Evolutionary conservation across 805 yeast genomes (phyloP), one percentile per base, ranked within the genome.

Genomic region (Zygoascus flipseniorum): DNA sequence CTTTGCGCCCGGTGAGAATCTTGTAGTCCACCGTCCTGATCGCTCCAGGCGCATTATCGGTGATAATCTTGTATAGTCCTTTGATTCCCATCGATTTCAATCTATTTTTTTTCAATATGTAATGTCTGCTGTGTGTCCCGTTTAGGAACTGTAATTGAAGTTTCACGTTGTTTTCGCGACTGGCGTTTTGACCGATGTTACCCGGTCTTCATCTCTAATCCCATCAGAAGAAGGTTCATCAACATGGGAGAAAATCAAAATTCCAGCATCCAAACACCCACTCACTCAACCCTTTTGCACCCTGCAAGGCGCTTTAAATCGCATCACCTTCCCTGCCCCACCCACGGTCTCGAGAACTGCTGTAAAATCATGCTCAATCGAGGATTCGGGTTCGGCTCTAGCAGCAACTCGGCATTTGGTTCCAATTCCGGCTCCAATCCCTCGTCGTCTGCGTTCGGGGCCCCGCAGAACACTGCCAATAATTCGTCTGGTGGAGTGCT

Each of bases 1-100:
- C 96, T 72, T 93, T 93, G 46, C 98, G 75, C 1, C 99, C 99
- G 63, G 87, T 85, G 47, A 89, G 79, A 14, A 86, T 76, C 70
- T 92, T 92, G 73, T 92, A 84, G 59, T 89, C 96, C 54, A 80
- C 78, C 52, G 82, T 80, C 58, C 80, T 80, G 58, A 88, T 80
- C 1, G 98, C 89, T 14, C 72, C 69, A 0, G 97, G 96, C 1
- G 96, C 95, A 66, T 92, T 84, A 65, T 93, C 99, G 44, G 89
- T 79, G 32, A 93, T 81, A 46, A 95, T 77, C 54, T 89, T 89
- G 63, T 85, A 89, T 46, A 93, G 77, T 11, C 99, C 70, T 54
- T 66, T 67, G 56, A 67, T 67, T 44, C 71, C 71, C 71, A 67
- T 67, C 31, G 13, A 53, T 14, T 47, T 31, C 43, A 10, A 11